A percentile compares a stretch with the other conserved stretches of the same genome.
phyloP scores from a whole-genome alignment of 352 stramenopile species.

The Ophiocytium majus region DNA sequence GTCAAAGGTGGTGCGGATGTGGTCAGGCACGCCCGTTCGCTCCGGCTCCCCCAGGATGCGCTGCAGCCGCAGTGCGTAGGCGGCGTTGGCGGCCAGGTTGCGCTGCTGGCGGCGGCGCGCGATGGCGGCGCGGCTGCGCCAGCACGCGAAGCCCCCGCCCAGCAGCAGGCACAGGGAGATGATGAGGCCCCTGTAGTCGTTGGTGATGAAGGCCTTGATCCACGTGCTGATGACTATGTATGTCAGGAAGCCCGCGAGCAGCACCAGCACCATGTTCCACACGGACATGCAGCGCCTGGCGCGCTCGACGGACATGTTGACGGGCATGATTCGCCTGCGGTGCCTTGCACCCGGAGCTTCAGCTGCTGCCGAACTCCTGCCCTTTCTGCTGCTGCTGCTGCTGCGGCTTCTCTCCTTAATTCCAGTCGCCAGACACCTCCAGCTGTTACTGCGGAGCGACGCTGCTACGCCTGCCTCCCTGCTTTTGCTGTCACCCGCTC shows the following conservation, averaged over 20 bases:
- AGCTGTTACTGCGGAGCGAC: too few species aligned
- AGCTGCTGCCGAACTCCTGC: too few species aligned
- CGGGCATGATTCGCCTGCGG: too few species aligned
- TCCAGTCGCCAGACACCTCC: too few species aligned
- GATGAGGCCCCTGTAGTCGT: not conserved
- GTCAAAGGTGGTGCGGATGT: not conserved
- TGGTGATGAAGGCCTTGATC: conserved; percentile 1
- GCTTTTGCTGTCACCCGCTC: too few species aligned
- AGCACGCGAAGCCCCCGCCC: not conserved
- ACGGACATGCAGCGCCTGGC: not conserved
- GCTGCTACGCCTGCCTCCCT: too few species aligned
- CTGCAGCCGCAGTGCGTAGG: not conserved
- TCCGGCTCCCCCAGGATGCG: not conserved
- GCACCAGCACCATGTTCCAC: conserved; percentile 4
- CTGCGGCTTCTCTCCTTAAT: too few species aligned
- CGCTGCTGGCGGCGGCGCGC: too few species aligned
- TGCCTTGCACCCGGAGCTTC: too few species aligned
- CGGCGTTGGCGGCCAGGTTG: too few species aligned
- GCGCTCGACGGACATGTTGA: too few species aligned
- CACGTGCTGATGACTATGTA: not conserved
- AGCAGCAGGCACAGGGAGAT: conserved; percentile 7
- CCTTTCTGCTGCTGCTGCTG: too few species aligned
- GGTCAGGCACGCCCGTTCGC: not conserved
- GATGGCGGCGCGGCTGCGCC: not conserved
- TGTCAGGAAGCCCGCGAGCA: not conserved